Percentiles rank a stretch among this genome's conserved stretches.
Evolutionary conservation across 352 stramenopile genomes (phyloP).

Genomic region (Phytophthora pseudosyringae): DNA sequence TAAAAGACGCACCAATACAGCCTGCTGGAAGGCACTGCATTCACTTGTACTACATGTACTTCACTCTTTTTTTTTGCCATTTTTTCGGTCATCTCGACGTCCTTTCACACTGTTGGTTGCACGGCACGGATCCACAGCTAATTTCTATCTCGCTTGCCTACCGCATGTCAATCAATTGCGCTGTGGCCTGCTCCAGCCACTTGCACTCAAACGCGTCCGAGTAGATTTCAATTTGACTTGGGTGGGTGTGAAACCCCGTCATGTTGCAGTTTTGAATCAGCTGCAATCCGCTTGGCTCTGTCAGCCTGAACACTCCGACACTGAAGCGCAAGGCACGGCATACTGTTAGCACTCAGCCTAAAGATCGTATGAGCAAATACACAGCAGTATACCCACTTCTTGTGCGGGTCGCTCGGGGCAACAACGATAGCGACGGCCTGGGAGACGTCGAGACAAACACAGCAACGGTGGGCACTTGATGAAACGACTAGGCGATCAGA

Average conservation of each 20-base stretch:
- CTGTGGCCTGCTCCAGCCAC: slow-evolving; percentile 52
- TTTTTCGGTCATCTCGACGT: slow-evolving; percentile 7
- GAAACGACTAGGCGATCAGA: background rate
- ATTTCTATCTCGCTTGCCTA: slow-evolving; percentile 28
- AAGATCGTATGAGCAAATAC: background rate
- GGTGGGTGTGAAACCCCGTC: slow-evolving; percentile 88
- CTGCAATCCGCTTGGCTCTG: slow-evolving; percentile 76
- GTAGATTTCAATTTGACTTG: slow-evolving; percentile 78
- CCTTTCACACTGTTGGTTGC: background rate
- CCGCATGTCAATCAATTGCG: slow-evolving; percentile 77
- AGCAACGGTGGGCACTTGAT: slow-evolving; percentile 10
- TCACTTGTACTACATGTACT: slow-evolving; percentile 24
- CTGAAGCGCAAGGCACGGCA: slow-evolving; percentile 32
- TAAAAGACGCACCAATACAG: slow-evolving; percentile 33
- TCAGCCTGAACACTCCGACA: slow-evolving; percentile 88
- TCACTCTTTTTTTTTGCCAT: slow-evolving; percentile 1
- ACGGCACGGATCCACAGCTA: slow-evolving; percentile 14
- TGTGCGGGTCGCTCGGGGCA: slow-evolving; percentile 69
- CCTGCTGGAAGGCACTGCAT: slow-evolving; percentile 22
- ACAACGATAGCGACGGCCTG: slow-evolving; percentile 89
- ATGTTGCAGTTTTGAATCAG: slow-evolving; percentile 91
- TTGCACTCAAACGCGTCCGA: slow-evolving; percentile 78
- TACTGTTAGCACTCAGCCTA: background rate
- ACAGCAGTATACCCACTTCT: slow-evolving; percentile 48
- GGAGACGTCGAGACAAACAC: slow-evolving; percentile 3